These are phyloP conservation scores for Triticum timopheevii DNA, from an alignment of 176 grass and related monocot genomes.

Conservation along the genomic window DNA sequence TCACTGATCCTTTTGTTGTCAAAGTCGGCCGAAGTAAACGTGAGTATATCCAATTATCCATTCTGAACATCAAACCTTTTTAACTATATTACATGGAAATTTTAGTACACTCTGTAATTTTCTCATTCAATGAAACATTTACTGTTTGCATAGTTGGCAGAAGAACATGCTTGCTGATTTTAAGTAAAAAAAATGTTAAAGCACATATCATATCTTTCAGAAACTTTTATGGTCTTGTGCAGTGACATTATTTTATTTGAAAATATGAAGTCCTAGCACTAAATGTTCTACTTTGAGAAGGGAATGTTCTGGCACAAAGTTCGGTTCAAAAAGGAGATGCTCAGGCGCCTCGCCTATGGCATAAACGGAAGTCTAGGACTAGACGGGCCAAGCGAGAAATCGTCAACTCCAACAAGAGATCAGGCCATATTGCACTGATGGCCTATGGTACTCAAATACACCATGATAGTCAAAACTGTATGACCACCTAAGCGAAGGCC, in stretches of 20 bases:
- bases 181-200: background rate
- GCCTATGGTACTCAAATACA: too few species aligned
- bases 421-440: too few species aligned
- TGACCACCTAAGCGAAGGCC: too few species aligned
- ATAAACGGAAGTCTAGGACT: too few species aligned
- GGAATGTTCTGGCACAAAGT: background rate
- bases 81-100: background rate
- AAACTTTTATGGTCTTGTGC: background rate
- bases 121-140: background rate
- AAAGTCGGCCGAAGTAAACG: background rate
- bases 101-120: background rate
- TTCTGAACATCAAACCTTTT: background rate
- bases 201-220: background rate
- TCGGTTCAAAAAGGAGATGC: too few species aligned
- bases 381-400: too few species aligned
- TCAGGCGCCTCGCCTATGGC: too few species aligned
- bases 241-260: background rate
- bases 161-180: background rate
- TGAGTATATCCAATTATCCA: background rate
- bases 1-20: background rate
- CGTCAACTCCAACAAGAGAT: too few species aligned
- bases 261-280: background rate
- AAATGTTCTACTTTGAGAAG: conserved; percentile 9
- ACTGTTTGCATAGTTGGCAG: background rate
- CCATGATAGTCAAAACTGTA: too few species aligned